Evolutionary conservation across 1,284 basidiomycete genomes (phyloP).

Genomic region (Cutaneotrichosporon cyanovorans): DNA sequence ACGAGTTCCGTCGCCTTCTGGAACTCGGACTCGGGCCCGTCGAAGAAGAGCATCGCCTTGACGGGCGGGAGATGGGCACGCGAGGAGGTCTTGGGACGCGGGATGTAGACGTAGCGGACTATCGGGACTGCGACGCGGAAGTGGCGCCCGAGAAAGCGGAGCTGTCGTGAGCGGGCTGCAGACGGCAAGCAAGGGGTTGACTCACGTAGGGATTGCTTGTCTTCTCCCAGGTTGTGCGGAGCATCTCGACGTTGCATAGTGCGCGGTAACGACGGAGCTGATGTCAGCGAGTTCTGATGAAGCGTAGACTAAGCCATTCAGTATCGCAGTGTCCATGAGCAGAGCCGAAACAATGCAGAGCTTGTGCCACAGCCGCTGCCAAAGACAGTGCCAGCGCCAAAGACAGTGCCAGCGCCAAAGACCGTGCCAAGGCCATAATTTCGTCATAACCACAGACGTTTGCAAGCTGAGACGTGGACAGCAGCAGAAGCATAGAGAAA

Average conservation of each 20-base stretch:
- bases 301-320: too few relatives aligned
- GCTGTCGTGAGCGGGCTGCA: conserved; percentile 48
- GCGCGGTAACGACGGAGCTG: conserved; percentile 85
- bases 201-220: conserved; percentile 81
- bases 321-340: too few relatives aligned
- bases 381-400: too few relatives aligned
- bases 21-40: conserved; percentile 61
- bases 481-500: too few relatives aligned
- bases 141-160: conserved; percentile 60
- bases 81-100: conserved; percentile 66
- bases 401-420: too few relatives aligned
- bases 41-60: conserved; percentile 76
- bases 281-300: neutral
- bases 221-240: conserved; percentile 94
- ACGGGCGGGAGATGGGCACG: conserved; percentile 65
- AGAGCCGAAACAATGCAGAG: too few relatives aligned
- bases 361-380: too few relatives aligned
- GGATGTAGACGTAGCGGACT: conserved; percentile 67
- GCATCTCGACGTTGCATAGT: conserved; percentile 90
- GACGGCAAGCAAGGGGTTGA: too few relatives aligned
- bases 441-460: too few relatives aligned
- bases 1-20: conserved; percentile 67
- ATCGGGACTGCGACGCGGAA: conserved; percentile 55
- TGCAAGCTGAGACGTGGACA: too few relatives aligned
- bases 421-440: too few relatives aligned